Evolutionary conservation across 768 basidiomycete species (phyloP).

Genomic region (Trametes cinnabarina): DNA sequence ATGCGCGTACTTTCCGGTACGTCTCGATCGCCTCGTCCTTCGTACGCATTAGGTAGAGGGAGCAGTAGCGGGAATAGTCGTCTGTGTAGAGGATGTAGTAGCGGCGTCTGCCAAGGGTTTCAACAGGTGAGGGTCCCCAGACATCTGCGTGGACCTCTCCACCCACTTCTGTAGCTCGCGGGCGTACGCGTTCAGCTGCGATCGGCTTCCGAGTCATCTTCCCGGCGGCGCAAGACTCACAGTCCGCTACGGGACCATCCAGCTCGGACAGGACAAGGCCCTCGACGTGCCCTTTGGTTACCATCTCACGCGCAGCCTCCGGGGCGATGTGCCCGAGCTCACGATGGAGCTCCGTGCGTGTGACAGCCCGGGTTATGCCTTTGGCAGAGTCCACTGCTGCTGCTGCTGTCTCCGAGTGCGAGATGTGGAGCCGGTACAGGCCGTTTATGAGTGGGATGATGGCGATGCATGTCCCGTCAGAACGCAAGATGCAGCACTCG

Average conservation of each 20-base stretch:
- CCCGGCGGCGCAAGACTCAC: conserved; percentile 41
- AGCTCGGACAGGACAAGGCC: conserved; percentile 27
- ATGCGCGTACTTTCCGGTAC: conserved; percentile 36
- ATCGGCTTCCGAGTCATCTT: conserved; percentile 38
- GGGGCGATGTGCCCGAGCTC: conserved; percentile 36
- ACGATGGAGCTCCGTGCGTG: conserved; percentile 29
- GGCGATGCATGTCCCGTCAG: too few species aligned
- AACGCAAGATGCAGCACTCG: too few species aligned
- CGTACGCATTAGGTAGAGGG: conserved; percentile 31
- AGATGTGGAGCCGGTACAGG: too few species aligned
- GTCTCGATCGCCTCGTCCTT: conserved; percentile 35
- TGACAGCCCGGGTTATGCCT: too few species aligned
- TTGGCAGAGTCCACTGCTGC: too few species aligned
- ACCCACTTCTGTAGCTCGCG: conserved; percentile 32
- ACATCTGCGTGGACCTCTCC: conserved; percentile 42
- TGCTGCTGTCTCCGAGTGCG: too few species aligned
- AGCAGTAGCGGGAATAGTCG: conserved; percentile 22
- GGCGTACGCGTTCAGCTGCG: conserved; percentile 24
- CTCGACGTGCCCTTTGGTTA: conserved; percentile 31
- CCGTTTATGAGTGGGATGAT: too few species aligned
- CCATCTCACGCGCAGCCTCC: conserved; percentile 22
- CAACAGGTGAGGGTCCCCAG: conserved; percentile 43
- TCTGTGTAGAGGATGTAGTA: conserved; percentile 33
- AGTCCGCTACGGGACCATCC: conserved; percentile 33
- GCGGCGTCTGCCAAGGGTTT: conserved; percentile 20